Percentiles rank a stretch among this genome's conserved stretches.
These are phyloP conservation scores for Trametes pubescens DNA, from an alignment of 1,284 basidiomycete genomes.

Conservation along the genomic window DNA sequence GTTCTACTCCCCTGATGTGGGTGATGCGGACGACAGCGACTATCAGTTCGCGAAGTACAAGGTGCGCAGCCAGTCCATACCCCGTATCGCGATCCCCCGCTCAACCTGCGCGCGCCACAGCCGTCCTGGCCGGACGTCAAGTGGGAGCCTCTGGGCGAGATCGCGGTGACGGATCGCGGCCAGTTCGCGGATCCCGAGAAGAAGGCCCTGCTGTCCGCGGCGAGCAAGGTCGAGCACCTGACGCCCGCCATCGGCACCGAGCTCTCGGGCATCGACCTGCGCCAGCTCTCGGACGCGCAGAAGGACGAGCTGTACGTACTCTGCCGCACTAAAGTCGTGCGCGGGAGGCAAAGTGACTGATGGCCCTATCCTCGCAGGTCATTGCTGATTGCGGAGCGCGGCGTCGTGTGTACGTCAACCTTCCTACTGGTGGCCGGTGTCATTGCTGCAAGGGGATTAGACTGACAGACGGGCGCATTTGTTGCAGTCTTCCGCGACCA, in stretches of 20 bases:
- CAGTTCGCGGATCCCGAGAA: conserved; percentile 67
- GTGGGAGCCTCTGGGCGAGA: conserved; percentile 69
- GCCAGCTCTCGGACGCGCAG: conserved; percentile 63
- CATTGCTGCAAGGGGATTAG: not conserved
- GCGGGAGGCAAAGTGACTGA: conserved; percentile 17
- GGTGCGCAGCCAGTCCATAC: conserved; percentile 45
- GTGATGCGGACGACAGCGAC: conserved; percentile 53
- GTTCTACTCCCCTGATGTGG: conserved; percentile 69
- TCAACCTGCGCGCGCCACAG: conserved; percentile 44
- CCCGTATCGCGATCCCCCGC: not conserved
- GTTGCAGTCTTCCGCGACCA: conserved; percentile 74
- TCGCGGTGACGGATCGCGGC: conserved; percentile 70
- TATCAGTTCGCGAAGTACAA: conserved; percentile 72
- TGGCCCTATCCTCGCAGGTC: conserved; percentile 50
- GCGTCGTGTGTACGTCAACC: conserved; percentile 65
- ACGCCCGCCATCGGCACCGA: conserved; percentile 75
- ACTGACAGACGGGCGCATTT: conserved; percentile 25
- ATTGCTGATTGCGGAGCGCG: conserved; percentile 72
- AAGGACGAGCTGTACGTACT: conserved; percentile 70
- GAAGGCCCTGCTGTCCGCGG: conserved; percentile 62
- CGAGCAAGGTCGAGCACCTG: conserved; percentile 63
- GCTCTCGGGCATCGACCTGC: conserved; percentile 67
- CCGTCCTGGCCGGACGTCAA: conserved; percentile 69
- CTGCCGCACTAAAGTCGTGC: not conserved
- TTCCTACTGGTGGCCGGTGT: not conserved